These are phyloP conservation scores for Oryza meridionalis DNA, from an alignment of 176 grass and related monocot species.

Conservation along the genomic window DNA sequence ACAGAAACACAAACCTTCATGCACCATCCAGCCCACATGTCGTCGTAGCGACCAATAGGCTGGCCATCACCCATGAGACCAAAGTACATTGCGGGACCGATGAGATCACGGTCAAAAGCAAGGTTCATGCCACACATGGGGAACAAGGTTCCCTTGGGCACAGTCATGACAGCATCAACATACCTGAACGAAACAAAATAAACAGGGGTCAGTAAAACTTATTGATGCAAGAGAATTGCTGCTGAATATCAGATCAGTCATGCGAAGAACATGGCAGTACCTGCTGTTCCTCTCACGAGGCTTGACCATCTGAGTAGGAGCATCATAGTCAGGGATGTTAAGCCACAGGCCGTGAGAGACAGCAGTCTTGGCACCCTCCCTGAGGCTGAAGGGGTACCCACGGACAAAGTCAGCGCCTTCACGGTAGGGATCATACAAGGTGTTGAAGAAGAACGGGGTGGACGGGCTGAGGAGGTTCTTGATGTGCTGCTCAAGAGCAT, in stretches of 20 bases:
- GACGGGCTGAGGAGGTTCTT: constrained; percentile 80
- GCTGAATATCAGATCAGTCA: background rate
- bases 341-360: constrained; percentile 92
- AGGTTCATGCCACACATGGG: constrained; percentile 89
- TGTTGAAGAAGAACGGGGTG: constrained; percentile 94
- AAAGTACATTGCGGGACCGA: constrained; percentile 84
- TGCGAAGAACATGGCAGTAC: constrained; percentile 25
- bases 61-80: constrained; percentile 76
- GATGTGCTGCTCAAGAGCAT: constrained; percentile 93
- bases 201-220: background rate
- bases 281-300: constrained; percentile 86
- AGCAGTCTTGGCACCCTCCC: constrained; percentile 73
- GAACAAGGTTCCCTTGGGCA: constrained; percentile 73
- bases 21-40: constrained; percentile 90
- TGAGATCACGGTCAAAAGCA: constrained; percentile 60
- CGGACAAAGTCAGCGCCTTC: constrained; percentile 88
- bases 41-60: constrained; percentile 68
- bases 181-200: constrained; percentile 48
- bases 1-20: constrained; percentile 56
- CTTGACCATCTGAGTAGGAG: constrained; percentile 89
- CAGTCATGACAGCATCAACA: constrained; percentile 78
- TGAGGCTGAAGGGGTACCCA: constrained; percentile 91
- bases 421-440: constrained; percentile 86
- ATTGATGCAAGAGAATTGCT: background rate
- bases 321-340: constrained; percentile 98